Conservation (phyloP, 345 rosid species). For the Bruguiera sexangula region DNA sequence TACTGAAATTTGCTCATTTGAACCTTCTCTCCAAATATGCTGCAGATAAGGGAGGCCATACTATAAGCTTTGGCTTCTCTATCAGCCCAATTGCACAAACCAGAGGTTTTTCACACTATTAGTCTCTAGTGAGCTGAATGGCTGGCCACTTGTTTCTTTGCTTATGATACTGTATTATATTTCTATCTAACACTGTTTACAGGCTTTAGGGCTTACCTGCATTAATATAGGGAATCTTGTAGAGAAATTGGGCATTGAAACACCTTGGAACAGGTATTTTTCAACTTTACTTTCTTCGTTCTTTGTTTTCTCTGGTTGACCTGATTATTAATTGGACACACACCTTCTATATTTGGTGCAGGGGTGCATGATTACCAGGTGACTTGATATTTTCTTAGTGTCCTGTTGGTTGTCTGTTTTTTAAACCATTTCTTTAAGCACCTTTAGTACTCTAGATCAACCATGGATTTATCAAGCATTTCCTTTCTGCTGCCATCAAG, state of each 20-base stretch:
- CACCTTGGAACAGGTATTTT: conserved; percentile 48
- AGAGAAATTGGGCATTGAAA: conserved; percentile 68
- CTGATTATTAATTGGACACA: neutral
- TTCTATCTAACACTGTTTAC: conserved; percentile 16
- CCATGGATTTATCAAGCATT: conserved; percentile 56
- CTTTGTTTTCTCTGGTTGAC: neutral
- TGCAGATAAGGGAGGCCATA: conserved; percentile 78
- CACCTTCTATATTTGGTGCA: conserved; percentile 37
- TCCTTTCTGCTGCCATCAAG: conserved; percentile 66
- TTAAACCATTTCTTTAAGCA: conserved; percentile 13
- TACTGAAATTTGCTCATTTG: neutral
- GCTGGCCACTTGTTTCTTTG: neutral
- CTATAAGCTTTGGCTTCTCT: conserved; percentile 73
- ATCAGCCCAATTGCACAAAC: conserved; percentile 70
- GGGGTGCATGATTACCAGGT: conserved; percentile 74
- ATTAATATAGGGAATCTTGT: conserved; percentile 52
- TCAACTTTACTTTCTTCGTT: conserved; percentile 9
- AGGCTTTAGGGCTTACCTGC: conserved; percentile 52
- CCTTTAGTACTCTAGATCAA: conserved; percentile 46
- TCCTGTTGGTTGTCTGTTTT: conserved; percentile 4
- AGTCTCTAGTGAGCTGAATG: neutral
- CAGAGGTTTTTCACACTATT: conserved; percentile 53
- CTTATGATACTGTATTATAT: conserved; percentile 1
- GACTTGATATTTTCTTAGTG: conserved; percentile 19
- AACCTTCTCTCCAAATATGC: conserved; percentile 7